These are phyloP conservation scores for Podospora bellae-mahoneyi DNA, from an alignment of 495 filamentous ascomycete species.

Conservation along the genomic window DNA sequence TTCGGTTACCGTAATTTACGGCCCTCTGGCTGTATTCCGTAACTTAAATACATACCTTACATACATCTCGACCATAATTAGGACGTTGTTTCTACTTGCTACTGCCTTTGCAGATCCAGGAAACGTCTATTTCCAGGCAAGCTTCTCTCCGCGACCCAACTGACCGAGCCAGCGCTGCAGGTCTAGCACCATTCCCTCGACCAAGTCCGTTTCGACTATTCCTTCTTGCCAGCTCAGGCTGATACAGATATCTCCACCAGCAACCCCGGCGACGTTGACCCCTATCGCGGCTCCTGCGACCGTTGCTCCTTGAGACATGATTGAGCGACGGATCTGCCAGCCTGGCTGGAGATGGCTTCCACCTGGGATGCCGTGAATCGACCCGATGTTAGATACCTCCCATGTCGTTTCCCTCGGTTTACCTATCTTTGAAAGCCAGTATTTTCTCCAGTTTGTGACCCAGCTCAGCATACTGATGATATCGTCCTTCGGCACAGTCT, in stretches of 20 bases:
- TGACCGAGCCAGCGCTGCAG: constrained; percentile 28
- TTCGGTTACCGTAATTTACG: too few species aligned
- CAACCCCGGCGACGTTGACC: constrained; percentile 32
- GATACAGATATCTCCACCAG: constrained; percentile 27
- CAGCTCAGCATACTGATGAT: constrained; percentile 32
- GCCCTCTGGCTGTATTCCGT: too few species aligned
- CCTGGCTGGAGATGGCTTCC: neutral
- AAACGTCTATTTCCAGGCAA: neutral
- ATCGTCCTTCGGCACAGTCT: constrained; percentile 31
- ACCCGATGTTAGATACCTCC: constrained; percentile 38
- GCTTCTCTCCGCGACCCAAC: constrained; percentile 7
- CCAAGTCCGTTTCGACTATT: constrained; percentile 26
- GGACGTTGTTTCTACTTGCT: too few species aligned
- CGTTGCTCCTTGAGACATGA: constrained; percentile 37
- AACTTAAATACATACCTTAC: too few species aligned
- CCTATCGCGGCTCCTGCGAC: constrained; percentile 29
- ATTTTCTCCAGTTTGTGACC: constrained; percentile 31
- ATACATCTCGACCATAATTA: too few species aligned
- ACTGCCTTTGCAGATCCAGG: too few species aligned
- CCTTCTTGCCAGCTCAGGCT: constrained; percentile 34
- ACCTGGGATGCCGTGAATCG: constrained; percentile 13
- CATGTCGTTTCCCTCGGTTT: constrained; percentile 30
- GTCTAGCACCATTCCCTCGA: constrained; percentile 30
- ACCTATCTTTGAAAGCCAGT: constrained; percentile 27
- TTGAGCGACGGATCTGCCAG: constrained; percentile 32